These are phyloP conservation scores for Solanum chacoense DNA, from an alignment of 305 asterid genomes.

Conservation along the genomic window DNA sequence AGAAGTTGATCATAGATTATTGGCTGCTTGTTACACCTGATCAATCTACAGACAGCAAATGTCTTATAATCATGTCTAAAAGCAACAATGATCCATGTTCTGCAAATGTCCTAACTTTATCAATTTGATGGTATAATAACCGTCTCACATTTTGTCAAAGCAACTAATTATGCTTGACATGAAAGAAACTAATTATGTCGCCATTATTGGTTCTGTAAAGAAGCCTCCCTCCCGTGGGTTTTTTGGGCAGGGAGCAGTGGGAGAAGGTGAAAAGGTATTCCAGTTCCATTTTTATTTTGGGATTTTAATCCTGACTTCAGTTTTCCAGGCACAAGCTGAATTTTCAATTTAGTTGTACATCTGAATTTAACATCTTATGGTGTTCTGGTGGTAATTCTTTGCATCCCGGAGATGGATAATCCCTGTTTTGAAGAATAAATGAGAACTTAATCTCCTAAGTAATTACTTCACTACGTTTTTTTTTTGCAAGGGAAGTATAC, in stretches of 20 bases:
- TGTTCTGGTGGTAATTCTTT: not conserved
- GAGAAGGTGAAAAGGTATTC: not conserved
- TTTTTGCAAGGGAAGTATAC: not conserved
- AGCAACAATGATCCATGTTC: not conserved
- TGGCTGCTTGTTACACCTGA: not conserved
- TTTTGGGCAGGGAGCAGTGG: not conserved
- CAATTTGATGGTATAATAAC: not conserved
- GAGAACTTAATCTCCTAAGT: too few relatives aligned
- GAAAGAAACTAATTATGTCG: not conserved
- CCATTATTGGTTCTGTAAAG: not conserved
- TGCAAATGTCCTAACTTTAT: not conserved
- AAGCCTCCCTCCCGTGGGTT: not conserved
- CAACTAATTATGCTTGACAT: not conserved
- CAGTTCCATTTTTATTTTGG: not conserved
- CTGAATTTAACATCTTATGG: not conserved
- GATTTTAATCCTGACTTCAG: not conserved
- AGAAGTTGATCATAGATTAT: not conserved
- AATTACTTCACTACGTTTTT: too few relatives aligned
- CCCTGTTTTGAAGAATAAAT: not conserved
- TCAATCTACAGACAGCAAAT: not conserved
- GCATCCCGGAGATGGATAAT: not conserved
- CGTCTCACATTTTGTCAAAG: not conserved
- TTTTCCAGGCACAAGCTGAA: not conserved
- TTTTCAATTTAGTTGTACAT: not conserved
- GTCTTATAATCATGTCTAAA: not conserved